Base-by-base conservation (phyloP, 208 protist species). In the Trypanosoma caninum region DNA sequence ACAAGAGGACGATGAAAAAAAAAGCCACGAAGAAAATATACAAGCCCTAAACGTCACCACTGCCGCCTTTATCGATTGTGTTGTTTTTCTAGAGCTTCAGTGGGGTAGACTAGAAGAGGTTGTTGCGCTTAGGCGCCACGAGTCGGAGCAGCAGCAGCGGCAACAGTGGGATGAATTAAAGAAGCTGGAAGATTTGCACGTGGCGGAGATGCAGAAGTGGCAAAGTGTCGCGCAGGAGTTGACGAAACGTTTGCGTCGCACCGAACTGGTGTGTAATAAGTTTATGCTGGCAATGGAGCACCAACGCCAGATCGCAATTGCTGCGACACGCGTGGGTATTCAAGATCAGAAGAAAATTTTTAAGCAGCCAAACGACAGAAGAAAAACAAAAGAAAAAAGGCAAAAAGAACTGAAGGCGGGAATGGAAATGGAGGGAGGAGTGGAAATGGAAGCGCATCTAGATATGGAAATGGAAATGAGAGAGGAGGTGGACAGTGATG, bases 221-320 rank as follows among this genome's bases (percentile, higher is more conserved):
- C 18, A 47, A 6, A 33, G 14, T 16, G 23, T 35, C 16, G 16
- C 38, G 27, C 37, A 57, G 40, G 27, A 18, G 18, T 25, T 62
- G 27, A 16, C 18, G n/a, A 38, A 70, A 34, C 44, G 45, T 11
- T 13, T 64, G 16, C 28, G 37, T 22, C 34, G 16, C 1, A 22
- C 58, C 11, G 50, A 58, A 22, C 0, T 28, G 31, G 28, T 20
- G 3, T 70, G 51, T 31, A 60, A 0, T 41, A 31, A 54, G 28
- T 28, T 72, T 13, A 18, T 40, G 2, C 50, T 31, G 20, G 51
- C 25, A 4, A 31, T 60, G 40, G 33, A 65, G 27, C 58, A 42
- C n/a, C 65, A 72, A n/a, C 60, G 50, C 27, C 65, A 51, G 11
- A 23, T 45, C 11, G 22, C 65, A 13, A 18, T 55, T 34, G 18